phyloP scores from a whole-genome alignment of 2,329 filamentous ascomycete species.

The Scleromitrula shiraiana region DNA sequence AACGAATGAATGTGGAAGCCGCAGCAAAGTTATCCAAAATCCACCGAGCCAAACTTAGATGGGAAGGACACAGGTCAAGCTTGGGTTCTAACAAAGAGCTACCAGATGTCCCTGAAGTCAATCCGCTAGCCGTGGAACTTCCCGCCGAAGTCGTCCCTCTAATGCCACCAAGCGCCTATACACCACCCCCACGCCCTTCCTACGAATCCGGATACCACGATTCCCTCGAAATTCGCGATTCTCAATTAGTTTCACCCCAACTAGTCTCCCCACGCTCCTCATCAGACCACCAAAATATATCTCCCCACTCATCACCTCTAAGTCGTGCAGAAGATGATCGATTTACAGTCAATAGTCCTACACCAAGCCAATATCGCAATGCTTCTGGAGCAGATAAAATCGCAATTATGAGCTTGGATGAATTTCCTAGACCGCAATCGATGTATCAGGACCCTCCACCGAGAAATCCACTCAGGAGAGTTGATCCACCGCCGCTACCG shows the following conservation, averaged over 20 bases:
- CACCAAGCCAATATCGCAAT: conserved; percentile 49
- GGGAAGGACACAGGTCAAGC: conserved; percentile 13
- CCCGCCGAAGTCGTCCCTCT: conserved; percentile 40
- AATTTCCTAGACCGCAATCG: conserved; percentile 41
- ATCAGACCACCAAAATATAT: conserved; percentile 13
- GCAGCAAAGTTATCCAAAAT: conserved; percentile 79
- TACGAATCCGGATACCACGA: conserved; percentile 29
- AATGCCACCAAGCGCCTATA: conserved; percentile 10
- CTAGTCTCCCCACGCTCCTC: conserved; percentile 34
- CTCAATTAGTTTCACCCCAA: conserved; percentile 5
- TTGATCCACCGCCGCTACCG: conserved; percentile 62
- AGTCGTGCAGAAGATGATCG: conserved; percentile 33
- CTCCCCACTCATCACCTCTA: conserved; percentile 3
- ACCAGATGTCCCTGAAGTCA: conserved; percentile 32
- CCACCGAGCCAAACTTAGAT: conserved; percentile 54
- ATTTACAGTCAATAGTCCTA: conserved; percentile 48
- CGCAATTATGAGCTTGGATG: conserved; percentile 52
- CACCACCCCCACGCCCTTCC: conserved; percentile 24
- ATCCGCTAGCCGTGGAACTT: conserved; percentile 42
- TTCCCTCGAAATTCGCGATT: conserved; percentile 21
- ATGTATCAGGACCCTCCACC: background rate
- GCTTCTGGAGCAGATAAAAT: conserved; percentile 61
- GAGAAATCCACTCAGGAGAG: conserved; percentile 15
- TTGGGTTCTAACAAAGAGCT: conserved; percentile 15
- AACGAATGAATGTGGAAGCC: conserved; percentile 67